phyloP scores from a whole-genome alignment of 2,329 filamentous ascomycete genomes.

The Xylaria digitata region DNA sequence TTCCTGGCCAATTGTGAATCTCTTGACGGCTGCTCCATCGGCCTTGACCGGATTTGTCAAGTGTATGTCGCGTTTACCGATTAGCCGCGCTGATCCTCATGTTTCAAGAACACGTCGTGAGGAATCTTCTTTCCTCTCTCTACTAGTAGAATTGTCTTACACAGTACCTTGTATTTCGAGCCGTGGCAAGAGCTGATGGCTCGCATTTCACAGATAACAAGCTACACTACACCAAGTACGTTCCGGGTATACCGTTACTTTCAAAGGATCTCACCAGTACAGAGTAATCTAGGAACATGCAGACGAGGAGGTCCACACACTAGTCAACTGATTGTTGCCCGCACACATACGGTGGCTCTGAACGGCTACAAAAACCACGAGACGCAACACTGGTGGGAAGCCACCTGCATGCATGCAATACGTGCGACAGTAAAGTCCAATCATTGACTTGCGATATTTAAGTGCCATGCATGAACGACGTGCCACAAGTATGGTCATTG shows the following conservation, averaged over 20 bases:
- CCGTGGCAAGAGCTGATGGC: not conserved
- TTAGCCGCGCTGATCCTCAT: conserved; percentile 34
- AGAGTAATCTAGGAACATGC: not conserved
- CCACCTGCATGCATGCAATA: conserved; percentile 20
- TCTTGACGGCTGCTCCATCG: conserved; percentile 15
- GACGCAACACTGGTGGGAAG: conserved; percentile 26
- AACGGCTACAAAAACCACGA: not conserved
- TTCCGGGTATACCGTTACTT: not conserved
- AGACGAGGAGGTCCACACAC: too few relatives aligned
- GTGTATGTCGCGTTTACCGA: conserved; percentile 24
- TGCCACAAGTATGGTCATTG: conserved; percentile 19
- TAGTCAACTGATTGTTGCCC: too few relatives aligned
- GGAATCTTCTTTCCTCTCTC: conserved; percentile 4
- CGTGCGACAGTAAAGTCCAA: conserved; percentile 21
- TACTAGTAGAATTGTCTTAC: not conserved
- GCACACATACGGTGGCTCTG: too few relatives aligned
- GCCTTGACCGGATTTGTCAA: conserved; percentile 32
- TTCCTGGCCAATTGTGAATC: not conserved
- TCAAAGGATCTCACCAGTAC: conserved; percentile 1
- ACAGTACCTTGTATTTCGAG: not conserved
- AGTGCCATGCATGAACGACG: conserved; percentile 29
- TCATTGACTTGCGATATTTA: conserved; percentile 25
- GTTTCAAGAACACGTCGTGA: conserved; percentile 19
- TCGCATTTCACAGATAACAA: too few relatives aligned
- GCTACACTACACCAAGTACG: too few relatives aligned